Base-by-base conservation (phyloP, 495 filamentous ascomycete species). In the Penicillium arizonense region DNA sequence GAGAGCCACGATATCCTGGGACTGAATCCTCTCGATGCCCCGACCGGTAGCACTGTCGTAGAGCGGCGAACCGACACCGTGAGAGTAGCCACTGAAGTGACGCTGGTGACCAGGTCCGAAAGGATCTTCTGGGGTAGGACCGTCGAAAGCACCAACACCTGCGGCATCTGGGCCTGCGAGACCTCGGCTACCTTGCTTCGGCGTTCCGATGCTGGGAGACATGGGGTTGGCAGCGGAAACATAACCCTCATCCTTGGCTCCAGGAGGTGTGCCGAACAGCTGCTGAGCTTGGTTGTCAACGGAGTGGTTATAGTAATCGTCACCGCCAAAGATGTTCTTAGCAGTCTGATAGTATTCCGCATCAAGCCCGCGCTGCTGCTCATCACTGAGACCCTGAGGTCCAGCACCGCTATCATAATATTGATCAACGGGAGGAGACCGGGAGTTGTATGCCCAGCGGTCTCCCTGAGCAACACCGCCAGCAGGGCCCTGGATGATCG, bases 1-100 rank as follows among this genome's bases (percentile, higher is more conserved):
- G 23, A 99, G 75, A 36, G 94, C 91, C 56, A 97, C 86, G 60
- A 99, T 95, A 65, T 99, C 95, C 71, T 96, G 93, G 5, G 90
- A 96, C 68, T 99, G 86, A 51, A 99, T 99, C 35, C 86, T 79
- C 55, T 97, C 92, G 53, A 96, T 88, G 30, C 92, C 93, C 44
- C 79, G 83, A 24, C 95, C 94, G 5, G 90, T 96, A 18, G 93
- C 81, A 54, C 89, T 86, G 65, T 97, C 94, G 62, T 97, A 97
- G 14, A 97, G 71, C 5, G 91, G 92, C 9, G 90, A 93, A 32
- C 81, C 83, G 28, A 79, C 70, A 4, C 78, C 78, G 59, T 96
- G 91, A 13, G 94, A 96, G 69, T 95, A 88, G 14, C 90, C 92
- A 59, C 91, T 96, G 38, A 94, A 70, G 57, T 92, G 82, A 39